Evolutionary conservation across 495 filamentous ascomycete species (phyloP), one percentile per base, ranked within the genome.

Genomic region (Xylaria venustula): DNA sequence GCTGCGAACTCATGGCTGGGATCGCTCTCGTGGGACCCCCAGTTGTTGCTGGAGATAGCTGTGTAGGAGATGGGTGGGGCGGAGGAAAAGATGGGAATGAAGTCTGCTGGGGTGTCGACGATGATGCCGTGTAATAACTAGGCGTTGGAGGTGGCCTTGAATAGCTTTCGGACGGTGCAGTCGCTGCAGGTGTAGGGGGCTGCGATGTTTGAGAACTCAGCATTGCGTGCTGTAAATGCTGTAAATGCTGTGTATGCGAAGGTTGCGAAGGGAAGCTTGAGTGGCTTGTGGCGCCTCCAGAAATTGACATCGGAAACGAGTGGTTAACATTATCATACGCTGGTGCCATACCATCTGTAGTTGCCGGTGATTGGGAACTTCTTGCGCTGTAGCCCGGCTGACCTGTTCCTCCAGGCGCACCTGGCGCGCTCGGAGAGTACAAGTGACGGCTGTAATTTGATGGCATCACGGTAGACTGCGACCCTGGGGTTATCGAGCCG

Each of bases 141-240:
- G 84, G 81, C 2, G 83, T 85, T 28, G 86, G 81, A 20, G 83
- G 83, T 17, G 81, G 77, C 64, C 89, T 82, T 41, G 83, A 78
- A 65, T 88, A 92, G 9, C 75, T 77, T 52, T 91, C 88, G 50
- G 86, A 81, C 5, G 83, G 78, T 26, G 84, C 78, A n/a, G 87
- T 72, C 14, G 86, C 79, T 36, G 83, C 82, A 12, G 85, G 80
- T 5, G 86, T 82, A n/a, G 88, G 75, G 7, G 82, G 78, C 47
- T 86, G 83, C 2, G 81, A 79, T 7, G 73, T 42, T 44, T 73
- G 71, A 42, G 68, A 69, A 45, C 30, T 50, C 54, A 69, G 61
- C 53, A 73, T 67, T 47, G 64, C 28, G 41, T 64, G 52, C 61
- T 67, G 68, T 14, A 73, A 37, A 14, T 65, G 54, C 4, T 68